Conservation (phyloP, 106 monocot genomes). For the Apostasia ramifera region DNA sequence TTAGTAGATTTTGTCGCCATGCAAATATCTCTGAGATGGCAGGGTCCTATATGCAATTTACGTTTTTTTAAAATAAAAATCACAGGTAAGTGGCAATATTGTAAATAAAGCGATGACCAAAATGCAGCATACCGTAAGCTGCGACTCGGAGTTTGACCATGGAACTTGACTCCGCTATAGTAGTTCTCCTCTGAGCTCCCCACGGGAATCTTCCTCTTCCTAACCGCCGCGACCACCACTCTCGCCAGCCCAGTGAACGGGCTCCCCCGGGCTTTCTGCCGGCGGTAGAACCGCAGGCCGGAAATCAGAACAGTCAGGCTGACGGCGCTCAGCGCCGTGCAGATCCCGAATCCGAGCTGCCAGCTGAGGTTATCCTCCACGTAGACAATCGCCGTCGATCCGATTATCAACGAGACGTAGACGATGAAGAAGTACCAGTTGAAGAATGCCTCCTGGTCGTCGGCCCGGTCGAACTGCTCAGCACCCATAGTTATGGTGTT, state of each 20-base stretch:
- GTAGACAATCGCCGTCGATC: conserved; percentile 53
- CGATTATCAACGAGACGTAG: conserved; percentile 23
- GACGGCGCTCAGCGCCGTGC: conserved; percentile 7
- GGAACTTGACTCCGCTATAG: conserved; percentile 1
- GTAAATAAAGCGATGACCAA: not conserved
- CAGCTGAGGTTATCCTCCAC: conserved; percentile 57
- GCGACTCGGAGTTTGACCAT: conserved; percentile 4
- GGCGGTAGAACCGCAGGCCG: conserved; percentile 28
- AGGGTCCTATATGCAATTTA: not conserved
- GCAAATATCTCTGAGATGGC: not conserved
- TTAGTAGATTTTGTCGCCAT: too few relatives aligned
- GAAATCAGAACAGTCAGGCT: conserved; percentile 20
- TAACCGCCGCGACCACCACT: conserved; percentile 35
- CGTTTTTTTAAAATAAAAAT: not conserved
- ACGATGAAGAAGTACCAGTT: conserved; percentile 62
- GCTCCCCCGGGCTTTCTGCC: conserved; percentile 34
- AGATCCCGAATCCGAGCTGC: conserved; percentile 45
- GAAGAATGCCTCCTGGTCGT: conserved; percentile 46
- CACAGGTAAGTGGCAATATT: not conserved
- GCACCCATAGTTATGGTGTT: conserved; percentile 47
- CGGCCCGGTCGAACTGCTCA: conserved; percentile 34
- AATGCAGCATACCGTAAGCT: conserved; percentile 19
- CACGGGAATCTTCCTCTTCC: conserved; percentile 28
- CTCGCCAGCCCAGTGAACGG: conserved; percentile 42
- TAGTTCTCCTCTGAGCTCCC: not conserved